These are phyloP conservation scores for Septoria petroselini DNA, from an alignment of 2,329 filamentous ascomycete genomes.

Conservation along the genomic window DNA sequence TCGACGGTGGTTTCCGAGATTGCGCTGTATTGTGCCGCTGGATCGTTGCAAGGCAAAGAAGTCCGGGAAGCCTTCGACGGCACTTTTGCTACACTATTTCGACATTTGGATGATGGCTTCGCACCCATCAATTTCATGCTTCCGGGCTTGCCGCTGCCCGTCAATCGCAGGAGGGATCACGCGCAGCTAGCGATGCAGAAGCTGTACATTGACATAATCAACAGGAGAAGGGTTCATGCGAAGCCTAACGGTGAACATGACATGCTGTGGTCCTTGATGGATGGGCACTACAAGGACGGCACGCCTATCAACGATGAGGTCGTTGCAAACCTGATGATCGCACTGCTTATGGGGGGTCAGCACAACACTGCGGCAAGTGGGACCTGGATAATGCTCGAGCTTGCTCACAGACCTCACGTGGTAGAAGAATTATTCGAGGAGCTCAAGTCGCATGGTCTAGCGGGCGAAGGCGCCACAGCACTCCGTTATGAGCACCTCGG, in stretches of 20 bases:
- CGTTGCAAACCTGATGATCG: conserved; percentile 91
- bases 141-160: conserved; percentile 82
- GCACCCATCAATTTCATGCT: conserved; percentile 85
- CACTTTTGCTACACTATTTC: conserved; percentile 75
- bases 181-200: conserved; percentile 78
- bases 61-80: conserved; percentile 77
- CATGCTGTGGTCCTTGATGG: conserved; percentile 90
- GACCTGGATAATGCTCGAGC: conserved; percentile 78
- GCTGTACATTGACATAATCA: conserved; percentile 78
- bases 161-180: conserved; percentile 75
- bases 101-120: conserved; percentile 90
- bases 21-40: conserved; percentile 85
- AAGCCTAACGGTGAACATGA: conserved; percentile 51
- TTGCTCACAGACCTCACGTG: conserved; percentile 73
- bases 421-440: conserved; percentile 71
- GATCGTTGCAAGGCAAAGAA: conserved; percentile 78
- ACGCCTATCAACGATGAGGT: conserved; percentile 76
- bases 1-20: conserved; percentile 76
- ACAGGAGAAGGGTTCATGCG: conserved; percentile 59
- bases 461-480: conserved; percentile 65
- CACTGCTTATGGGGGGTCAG: conserved; percentile 85
- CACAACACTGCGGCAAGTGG: conserved; percentile 85
- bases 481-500: conserved; percentile 76
- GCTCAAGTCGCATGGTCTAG: neutral
- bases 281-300: conserved; percentile 79